These are phyloP conservation scores for Crucibulum laeve DNA, from an alignment of 768 basidiomycete species.

Conservation along the genomic window DNA sequence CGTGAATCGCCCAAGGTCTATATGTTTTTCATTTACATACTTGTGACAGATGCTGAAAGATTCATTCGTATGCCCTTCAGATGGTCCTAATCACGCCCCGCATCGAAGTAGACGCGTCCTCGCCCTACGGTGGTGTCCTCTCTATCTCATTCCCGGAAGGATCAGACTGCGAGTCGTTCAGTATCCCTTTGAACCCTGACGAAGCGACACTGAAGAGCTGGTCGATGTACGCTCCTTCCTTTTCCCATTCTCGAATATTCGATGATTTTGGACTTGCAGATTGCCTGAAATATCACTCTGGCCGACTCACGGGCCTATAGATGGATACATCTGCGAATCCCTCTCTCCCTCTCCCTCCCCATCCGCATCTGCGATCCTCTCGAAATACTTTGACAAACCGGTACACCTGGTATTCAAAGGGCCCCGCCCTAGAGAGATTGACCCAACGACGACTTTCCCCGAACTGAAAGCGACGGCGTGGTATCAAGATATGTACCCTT, in stretches of 20 bases:
- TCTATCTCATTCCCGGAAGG: constrained; percentile 56
- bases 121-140: constrained; percentile 44
- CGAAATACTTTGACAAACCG: constrained; percentile 53
- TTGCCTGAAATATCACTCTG: constrained; percentile 51
- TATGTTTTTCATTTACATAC: no score
- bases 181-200: constrained; percentile 53
- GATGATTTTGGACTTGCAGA: constrained; percentile 24
- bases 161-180: constrained; percentile 53
- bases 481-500: constrained; percentile 71
- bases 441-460: constrained; percentile 52
- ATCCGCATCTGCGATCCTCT: constrained; percentile 52
- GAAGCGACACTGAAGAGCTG: constrained; percentile 44
- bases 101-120: constrained; percentile 41
- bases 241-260: not conserved
- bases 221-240: constrained; percentile 44
- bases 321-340: constrained; percentile 64
- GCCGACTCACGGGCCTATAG: constrained; percentile 35
- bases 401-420: constrained; percentile 72
- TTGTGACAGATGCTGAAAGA: no score
- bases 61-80: constrained; percentile 25
- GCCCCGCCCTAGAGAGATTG: constrained; percentile 42
- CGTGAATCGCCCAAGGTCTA: constrained; percentile 57
- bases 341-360: constrained; percentile 17
- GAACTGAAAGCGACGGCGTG: constrained; percentile 48
- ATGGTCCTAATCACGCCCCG: constrained; percentile 63